Conservation (phyloP, 73 alveolate species). For the Blepharisma stoltei region DNA sequence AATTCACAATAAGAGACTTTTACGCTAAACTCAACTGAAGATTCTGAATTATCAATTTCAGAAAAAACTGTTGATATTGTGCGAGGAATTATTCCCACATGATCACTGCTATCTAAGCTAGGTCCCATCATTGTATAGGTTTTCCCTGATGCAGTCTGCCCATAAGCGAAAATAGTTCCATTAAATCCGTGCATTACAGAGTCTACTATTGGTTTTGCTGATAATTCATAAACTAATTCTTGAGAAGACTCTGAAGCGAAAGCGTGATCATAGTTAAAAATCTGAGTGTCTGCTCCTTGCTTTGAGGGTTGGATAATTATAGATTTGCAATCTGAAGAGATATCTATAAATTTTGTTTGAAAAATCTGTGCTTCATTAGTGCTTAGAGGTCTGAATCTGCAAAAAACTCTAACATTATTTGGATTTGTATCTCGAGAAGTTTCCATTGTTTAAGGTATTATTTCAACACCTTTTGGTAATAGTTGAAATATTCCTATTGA, state of each 20-base stretch:
- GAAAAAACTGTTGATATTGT: constrained; percentile 80
- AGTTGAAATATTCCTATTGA: too few species aligned
- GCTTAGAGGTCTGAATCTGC: too few species aligned
- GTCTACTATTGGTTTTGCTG: constrained; percentile 47
- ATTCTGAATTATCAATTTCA: constrained; percentile 61
- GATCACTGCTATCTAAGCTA: constrained; percentile 71
- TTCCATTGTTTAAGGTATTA: too few species aligned
- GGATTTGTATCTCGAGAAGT: too few species aligned
- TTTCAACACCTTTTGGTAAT: too few species aligned
- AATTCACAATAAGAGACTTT: constrained; percentile 88
- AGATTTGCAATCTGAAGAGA: too few species aligned
- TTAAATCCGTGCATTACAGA: constrained; percentile 91
- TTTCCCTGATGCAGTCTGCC: constrained; percentile 93
- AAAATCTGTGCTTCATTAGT: too few species aligned
- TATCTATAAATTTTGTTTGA: too few species aligned
- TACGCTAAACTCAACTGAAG: constrained; percentile 57
- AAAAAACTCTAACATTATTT: too few species aligned
- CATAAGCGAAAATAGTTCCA: constrained; percentile 92
- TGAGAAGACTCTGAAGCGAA: background rate
- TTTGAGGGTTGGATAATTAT: too few species aligned
- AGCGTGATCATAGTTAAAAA: too few species aligned
- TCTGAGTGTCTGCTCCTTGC: too few species aligned
- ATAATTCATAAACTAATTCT: background rate
- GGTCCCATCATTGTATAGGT: constrained; percentile 95
- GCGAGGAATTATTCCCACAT: constrained; percentile 93